These are phyloP conservation scores for Microdochium bolleyi DNA, from an alignment of 2,329 filamentous ascomycete genomes.

Conservation along the genomic window DNA sequence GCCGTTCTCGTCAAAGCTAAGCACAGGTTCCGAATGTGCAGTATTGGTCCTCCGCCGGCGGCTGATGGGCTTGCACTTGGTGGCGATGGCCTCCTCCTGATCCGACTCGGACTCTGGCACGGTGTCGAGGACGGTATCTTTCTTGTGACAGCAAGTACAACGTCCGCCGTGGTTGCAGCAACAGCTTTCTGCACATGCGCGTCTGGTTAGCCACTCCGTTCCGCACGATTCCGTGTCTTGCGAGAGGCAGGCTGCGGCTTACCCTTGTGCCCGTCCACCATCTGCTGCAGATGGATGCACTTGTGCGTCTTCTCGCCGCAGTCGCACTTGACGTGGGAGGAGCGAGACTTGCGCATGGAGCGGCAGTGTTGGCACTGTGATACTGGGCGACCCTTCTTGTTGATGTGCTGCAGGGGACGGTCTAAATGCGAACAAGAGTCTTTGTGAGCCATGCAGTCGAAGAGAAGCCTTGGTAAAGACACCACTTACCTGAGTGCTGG, in stretches of 20 bases:
- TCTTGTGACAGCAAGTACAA: slow-evolving; percentile 59
- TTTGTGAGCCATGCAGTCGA: background rate
- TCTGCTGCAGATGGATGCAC: slow-evolving; percentile 51
- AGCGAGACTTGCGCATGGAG: slow-evolving; percentile 88
- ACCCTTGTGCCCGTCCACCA: slow-evolving; percentile 52
- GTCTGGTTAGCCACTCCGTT: slow-evolving; percentile 9
- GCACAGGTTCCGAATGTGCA: slow-evolving; percentile 49
- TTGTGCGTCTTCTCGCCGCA: slow-evolving; percentile 87
- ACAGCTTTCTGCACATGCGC: slow-evolving; percentile 46
- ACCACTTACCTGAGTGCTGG: slow-evolving; percentile 78
- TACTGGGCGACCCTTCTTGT: slow-evolving; percentile 94
- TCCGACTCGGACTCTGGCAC: slow-evolving; percentile 58
- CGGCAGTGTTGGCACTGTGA: slow-evolving; percentile 98
- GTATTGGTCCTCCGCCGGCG: slow-evolving; percentile 53
- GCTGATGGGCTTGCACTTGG: slow-evolving; percentile 29
- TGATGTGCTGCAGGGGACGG: slow-evolving; percentile 86
- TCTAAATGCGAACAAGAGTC: slow-evolving; percentile 43
- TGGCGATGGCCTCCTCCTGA: slow-evolving; percentile 26
- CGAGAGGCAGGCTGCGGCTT: slow-evolving; percentile 23
- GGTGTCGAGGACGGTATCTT: slow-evolving; percentile 52
- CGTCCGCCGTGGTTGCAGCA: slow-evolving; percentile 63
- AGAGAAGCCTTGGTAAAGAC: slow-evolving; percentile 5
- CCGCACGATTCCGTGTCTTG: slow-evolving; percentile 3
- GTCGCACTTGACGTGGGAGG: slow-evolving; percentile 92
- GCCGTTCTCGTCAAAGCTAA: slow-evolving; percentile 55